Evolutionary conservation across 441 rosid genomes (phyloP), one percentile per base, ranked within the genome.

Genomic region (Melastoma candidum): DNA sequence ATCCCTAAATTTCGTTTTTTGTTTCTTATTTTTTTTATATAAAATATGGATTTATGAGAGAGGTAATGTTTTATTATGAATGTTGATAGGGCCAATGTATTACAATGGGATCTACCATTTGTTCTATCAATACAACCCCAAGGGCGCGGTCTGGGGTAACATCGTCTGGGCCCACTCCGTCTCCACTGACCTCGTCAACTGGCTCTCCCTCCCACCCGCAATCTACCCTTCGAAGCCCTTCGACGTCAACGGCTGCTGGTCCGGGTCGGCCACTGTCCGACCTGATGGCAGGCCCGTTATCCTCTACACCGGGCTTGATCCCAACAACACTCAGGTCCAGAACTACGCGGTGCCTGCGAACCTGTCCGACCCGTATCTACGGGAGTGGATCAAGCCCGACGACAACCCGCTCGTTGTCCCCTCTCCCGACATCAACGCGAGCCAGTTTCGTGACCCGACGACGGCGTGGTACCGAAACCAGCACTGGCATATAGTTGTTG

Each of bases 71-170:
- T 29, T 3, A 29, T 29, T 29, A 29, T 29, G 22, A 17, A 17
- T 17, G 22, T 17, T 17, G 22, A n/a, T 12, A 59, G 63, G 63
- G 36, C 63, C 63, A 22, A 7, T 59, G 39, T 51, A 45, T 24
- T 9, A 59, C 36, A 51, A 45, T n/a, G 57, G 63, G 51, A 44
- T 59, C 12, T 59, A 59, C 49, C 63, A 59, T 51, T 46, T 59
- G 63, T 59, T 59, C 63, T 59, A 50, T 0, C 55, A 51, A 44
- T 51, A 51, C 22, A 36, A 51, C 8, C 55, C 55, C 0, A 0
- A 51, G 4, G 57, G 63, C 44, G 56, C 63, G 7, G 17, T 51
- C 44, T 59, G 57, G 17, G 51, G 52, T 44, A 51, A 50, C 26
- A 59, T 59, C 36, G 49, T 13, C 5, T 46, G n/a, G 48, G 48